Base-by-base conservation (phyloP, 129 eudicot species). In the Artemisia argyi region DNA sequence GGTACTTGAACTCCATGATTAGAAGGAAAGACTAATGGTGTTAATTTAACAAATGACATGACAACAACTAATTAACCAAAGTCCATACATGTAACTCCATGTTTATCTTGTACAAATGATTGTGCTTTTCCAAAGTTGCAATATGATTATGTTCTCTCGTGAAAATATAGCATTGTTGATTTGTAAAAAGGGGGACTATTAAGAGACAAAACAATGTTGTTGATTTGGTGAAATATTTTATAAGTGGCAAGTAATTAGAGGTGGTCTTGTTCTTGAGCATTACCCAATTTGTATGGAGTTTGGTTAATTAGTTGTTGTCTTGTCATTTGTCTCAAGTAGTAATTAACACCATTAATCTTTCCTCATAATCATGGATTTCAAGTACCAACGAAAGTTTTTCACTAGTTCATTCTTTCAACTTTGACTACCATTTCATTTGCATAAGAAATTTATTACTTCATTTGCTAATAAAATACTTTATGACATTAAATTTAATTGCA, bases 31-130 rank as follows among this genome's bases (percentile, higher is more conserved):
- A 61, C 8, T 58, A 68, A 76, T 59, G 64, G 64, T 7, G 28
- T 73, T 63, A 55, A 16, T 59, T 76, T 51, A 26, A 60, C 70
- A 60, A 68, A 76, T 76, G 76, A 69, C 63, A 69, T 13, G 69
- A 77, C 76, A 77, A 61, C 81, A 77, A 77, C 70, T 77, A 59
- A 76, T 60, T 60, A 68, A 68, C 80, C 69, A 77, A 77, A 77
- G 70, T 69, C 76, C 70, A 50, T 51, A 51, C 69, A 61, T 6
- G 44, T 35, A 6, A 35, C 6, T 35, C 44, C 7, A 35, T 35
- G 44, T 35, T 35, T 35, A 35, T 35, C 44, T 35, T 17, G 22
- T 17, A 44, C 65, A 60, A 60, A 60, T 32, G 63, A 74, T 52
- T 15, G 20, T 64, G 55, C 46, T 13, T 13, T 52, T 58, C 22